Percentiles rank a stretch among this genome's conserved stretches.
These are phyloP conservation scores for Camellia japonica DNA, from an alignment of 148 eudicot species.

Conservation along the genomic window DNA sequence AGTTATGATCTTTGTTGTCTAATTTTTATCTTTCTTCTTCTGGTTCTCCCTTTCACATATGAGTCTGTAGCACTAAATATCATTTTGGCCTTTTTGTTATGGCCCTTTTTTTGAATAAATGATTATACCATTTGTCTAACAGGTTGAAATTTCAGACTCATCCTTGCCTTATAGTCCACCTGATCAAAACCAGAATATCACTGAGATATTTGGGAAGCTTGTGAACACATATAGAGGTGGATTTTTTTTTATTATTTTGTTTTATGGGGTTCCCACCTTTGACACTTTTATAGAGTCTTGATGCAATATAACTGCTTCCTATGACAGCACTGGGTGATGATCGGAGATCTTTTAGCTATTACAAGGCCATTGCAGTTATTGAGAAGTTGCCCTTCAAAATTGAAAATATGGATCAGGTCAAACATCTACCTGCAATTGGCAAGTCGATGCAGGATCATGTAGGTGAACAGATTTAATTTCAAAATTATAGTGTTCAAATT, in stretches of 20 bases:
- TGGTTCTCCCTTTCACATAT: neutral
- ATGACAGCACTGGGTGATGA: constrained; percentile 85
- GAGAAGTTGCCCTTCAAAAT: constrained; percentile 90
- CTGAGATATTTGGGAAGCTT: constrained; percentile 80
- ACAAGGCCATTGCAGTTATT: constrained; percentile 88
- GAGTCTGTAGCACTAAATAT: neutral
- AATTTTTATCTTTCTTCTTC: neutral
- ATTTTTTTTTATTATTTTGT: neutral
- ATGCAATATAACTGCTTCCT: neutral
- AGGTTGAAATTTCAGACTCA: constrained; percentile 45
- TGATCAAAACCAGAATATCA: constrained; percentile 74
- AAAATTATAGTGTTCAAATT: neutral
- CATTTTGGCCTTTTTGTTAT: neutral
- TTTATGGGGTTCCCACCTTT: neutral
- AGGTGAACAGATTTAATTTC: constrained; percentile 26
- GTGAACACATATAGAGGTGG: constrained; percentile 84
- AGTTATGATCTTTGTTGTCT: neutral
- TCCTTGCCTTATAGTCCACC: constrained; percentile 68
- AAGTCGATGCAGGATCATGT: constrained; percentile 96
- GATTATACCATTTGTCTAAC: constrained; percentile 7
- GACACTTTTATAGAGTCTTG: neutral
- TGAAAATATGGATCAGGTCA: constrained; percentile 81
- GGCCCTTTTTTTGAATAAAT: constrained; percentile 11
- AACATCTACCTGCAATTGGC: constrained; percentile 82
- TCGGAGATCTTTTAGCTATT: constrained; percentile 89